These are phyloP conservation scores for Kuraishia cidri DNA, from an alignment of 805 yeast species.

Conservation along the genomic window DNA sequence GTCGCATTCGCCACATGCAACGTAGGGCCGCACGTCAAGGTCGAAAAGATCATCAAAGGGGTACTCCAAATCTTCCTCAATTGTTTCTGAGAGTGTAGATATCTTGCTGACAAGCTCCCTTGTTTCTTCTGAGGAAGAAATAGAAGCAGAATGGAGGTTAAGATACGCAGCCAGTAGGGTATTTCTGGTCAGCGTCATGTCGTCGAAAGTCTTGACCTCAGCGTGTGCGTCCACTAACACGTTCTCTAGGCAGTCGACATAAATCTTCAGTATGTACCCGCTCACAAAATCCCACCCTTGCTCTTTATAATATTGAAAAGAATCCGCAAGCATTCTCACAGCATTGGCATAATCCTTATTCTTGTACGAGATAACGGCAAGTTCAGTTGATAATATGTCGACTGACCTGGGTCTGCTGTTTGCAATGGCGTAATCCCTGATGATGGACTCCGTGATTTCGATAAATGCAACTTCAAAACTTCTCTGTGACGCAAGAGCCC, in stretches of 20 bases:
- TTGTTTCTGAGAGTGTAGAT: conserved; percentile 5
- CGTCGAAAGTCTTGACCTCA: no score
- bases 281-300: conserved; percentile 77
- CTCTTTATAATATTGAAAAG: conserved; percentile 57
- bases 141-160: no score
- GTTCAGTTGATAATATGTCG: conserved; percentile 68
- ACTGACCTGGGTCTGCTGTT: conserved; percentile 51
- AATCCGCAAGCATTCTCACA: conserved; percentile 50
- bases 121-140: no score
- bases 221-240: no score
- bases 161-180: no score
- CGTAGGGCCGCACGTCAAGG: conserved; percentile 5
- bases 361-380: conserved; percentile 63
- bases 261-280: conserved; percentile 52
- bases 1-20: background rate
- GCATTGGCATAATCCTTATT: conserved; percentile 50
- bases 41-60: conserved; percentile 23
- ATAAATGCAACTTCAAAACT: conserved; percentile 34
- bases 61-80: conserved; percentile 3
- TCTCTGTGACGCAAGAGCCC: conserved; percentile 20
- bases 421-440: conserved; percentile 41
- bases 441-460: conserved; percentile 44
- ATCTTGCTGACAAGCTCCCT: conserved; percentile 10
- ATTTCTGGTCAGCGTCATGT: no score
- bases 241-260: conserved; percentile 57